Percentiles rank a stretch among this genome's conserved stretches.
These are phyloP conservation scores for Leersia perrieri DNA, from an alignment of 176 grass and related monocot species.

Conservation along the genomic window DNA sequence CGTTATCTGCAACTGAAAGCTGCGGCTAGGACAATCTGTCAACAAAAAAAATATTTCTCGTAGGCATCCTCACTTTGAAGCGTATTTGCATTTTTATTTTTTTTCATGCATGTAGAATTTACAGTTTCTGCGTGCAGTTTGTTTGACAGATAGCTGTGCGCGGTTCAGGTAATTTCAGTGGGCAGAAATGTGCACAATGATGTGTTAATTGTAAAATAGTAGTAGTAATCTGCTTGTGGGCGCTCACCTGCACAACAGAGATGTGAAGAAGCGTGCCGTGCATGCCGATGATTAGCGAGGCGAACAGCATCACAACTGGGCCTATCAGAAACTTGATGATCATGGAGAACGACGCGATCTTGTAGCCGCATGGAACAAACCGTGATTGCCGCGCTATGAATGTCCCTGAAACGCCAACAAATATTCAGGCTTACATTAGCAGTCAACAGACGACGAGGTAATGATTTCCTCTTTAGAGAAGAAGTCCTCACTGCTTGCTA, in stretches of 20 bases:
- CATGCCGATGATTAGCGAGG: slow-evolving; percentile 59
- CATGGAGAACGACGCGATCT: slow-evolving; percentile 56
- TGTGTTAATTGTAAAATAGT: neutral
- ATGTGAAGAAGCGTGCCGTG: slow-evolving; percentile 66
- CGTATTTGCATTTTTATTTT: neutral
- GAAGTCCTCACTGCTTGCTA: neutral
- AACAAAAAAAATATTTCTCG: neutral
- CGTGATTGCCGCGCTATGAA: slow-evolving; percentile 69
- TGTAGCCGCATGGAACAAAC: slow-evolving; percentile 77
- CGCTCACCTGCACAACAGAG: slow-evolving; percentile 62
- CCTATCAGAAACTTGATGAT: slow-evolving; percentile 63
- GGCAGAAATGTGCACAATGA: neutral
- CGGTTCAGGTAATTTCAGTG: neutral
- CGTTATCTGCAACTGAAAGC: neutral
- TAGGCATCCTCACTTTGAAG: neutral
- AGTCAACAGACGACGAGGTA: neutral
- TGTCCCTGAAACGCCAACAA: slow-evolving; percentile 39
- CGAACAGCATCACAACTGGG: slow-evolving; percentile 55
- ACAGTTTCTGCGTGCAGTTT: neutral
- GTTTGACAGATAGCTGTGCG: too few relatives aligned
- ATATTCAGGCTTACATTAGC: neutral
- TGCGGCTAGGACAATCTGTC: neutral
- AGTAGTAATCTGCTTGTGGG: too few relatives aligned
- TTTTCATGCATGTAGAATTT: neutral
- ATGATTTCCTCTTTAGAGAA: too few relatives aligned